A percentile compares a stretch with the other conserved stretches of the same genome.
Conservation (phyloP, 2,329 filamentous ascomycete species). For the Moelleriella libera region DNA sequence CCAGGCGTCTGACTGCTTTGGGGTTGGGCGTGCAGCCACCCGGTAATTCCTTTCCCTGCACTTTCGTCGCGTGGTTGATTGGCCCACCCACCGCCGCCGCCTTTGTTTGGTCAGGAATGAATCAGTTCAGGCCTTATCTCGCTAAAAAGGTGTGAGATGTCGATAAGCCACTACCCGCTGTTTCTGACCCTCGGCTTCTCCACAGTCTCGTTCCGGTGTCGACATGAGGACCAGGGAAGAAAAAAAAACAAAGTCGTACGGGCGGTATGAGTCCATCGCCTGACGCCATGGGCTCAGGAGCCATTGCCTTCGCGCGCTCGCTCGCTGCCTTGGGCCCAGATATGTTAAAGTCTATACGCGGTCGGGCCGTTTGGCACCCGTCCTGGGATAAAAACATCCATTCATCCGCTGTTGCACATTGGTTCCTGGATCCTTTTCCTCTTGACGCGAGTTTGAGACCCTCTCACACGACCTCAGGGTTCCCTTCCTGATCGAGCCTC, state of each 20-base stretch:
- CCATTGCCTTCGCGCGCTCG: not conserved
- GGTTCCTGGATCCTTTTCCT: not conserved
- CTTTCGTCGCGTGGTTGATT: not conserved
- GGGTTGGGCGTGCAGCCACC: not conserved
- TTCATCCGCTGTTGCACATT: no score
- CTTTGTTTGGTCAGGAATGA: not conserved
- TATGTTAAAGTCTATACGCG: no score
- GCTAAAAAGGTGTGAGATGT: not conserved
- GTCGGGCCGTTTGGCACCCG: no score
- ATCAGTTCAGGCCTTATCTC: not conserved
- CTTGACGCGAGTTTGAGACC: not conserved
- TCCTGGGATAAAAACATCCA: no score
- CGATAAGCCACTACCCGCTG: not conserved
- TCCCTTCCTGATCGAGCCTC: not conserved
- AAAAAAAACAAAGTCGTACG: not conserved
- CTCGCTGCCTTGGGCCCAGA: not conserved
- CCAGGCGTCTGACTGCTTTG: not conserved
- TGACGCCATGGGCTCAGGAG: not conserved
- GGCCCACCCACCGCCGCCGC: no score
- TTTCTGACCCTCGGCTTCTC: not conserved
- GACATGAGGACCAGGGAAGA: not conserved
- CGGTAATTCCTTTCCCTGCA: not conserved
- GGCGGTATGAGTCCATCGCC: not conserved
- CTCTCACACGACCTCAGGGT: no score
- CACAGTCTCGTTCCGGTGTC: not conserved